phyloP scores from a whole-genome alignment of 2,329 filamentous ascomycete species.

The Pseudogymnoascus sp. region DNA sequence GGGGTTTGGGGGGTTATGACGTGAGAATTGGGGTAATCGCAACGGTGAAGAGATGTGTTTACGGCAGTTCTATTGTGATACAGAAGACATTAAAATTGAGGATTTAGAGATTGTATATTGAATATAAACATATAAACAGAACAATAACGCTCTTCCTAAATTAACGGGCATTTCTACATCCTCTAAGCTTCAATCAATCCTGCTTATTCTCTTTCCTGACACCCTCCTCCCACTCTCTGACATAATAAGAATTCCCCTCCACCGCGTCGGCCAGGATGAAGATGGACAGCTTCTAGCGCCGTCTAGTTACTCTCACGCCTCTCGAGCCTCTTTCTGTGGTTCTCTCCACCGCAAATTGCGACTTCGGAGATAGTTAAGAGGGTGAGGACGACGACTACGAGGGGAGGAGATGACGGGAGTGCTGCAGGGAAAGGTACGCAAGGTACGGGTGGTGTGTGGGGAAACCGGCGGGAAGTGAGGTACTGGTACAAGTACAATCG shows the following conservation, averaged over 20 bases:
- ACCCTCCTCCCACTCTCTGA: not conserved
- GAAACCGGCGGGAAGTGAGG: not conserved
- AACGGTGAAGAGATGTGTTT: not conserved
- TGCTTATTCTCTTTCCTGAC: not conserved
- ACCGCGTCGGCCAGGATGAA: not conserved
- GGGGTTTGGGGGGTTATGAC: not conserved
- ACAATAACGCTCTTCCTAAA: not conserved
- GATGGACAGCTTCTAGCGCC: not conserved
- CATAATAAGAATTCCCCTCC: not conserved
- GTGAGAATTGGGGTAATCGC: not conserved
- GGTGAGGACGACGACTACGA: not conserved
- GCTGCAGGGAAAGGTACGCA: not conserved
- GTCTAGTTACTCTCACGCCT: not conserved
- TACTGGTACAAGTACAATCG: not conserved
- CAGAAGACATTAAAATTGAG: not conserved
- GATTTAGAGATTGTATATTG: not conserved
- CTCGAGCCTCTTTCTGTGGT: not conserved
- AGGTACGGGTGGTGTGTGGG: not conserved
- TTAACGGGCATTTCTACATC: not conserved
- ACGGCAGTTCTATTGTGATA: not conserved
- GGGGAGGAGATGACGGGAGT: not conserved
- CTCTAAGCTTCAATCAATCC: not conserved
- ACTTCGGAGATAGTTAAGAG: not conserved
- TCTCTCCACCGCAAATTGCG: not conserved
- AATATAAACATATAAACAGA: not conserved